Evolutionary conservation across 1,284 basidiomycete species (phyloP).

Genomic region (Limonomyces culmigenus): DNA sequence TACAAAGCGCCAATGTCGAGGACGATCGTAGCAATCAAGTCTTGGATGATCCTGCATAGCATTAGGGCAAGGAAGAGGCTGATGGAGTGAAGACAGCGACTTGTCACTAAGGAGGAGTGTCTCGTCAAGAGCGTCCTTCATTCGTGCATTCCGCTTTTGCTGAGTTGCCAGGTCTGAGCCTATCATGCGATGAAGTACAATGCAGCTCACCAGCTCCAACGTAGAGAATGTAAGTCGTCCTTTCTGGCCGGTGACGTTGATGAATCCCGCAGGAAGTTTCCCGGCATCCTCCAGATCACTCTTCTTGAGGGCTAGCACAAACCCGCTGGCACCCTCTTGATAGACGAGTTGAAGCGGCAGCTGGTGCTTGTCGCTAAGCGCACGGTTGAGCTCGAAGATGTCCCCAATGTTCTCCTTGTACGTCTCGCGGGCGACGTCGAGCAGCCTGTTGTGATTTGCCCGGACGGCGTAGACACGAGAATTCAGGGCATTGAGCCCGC

Average conservation of each 20-base stretch:
- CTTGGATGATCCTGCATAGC: slow-evolving; percentile 47
- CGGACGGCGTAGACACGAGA: slow-evolving; percentile 75
- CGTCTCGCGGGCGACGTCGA: slow-evolving; percentile 87
- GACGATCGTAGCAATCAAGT: slow-evolving; percentile 48
- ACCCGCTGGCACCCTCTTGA: slow-evolving; percentile 45
- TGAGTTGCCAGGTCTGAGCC: slow-evolving; percentile 11
- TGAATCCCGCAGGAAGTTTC: slow-evolving; percentile 43
- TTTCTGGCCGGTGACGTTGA: slow-evolving; percentile 51
- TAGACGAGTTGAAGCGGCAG: slow-evolving; percentile 52
- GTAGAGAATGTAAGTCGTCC: slow-evolving; percentile 63
- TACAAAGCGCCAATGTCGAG: slow-evolving; percentile 62
- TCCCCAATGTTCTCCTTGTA: slow-evolving; percentile 83
- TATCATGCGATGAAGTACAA: neutral
- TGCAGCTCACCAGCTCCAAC: slow-evolving; percentile 50
- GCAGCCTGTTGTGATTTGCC: slow-evolving; percentile 65
- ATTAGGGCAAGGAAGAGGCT: neutral
- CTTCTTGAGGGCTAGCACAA: slow-evolving; percentile 55
- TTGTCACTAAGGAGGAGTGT: slow-evolving; percentile 68
- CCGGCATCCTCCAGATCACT: slow-evolving; percentile 38
- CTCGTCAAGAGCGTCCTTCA: slow-evolving; percentile 75
- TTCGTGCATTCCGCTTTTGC: slow-evolving; percentile 74
- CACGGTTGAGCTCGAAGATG: slow-evolving; percentile 50
- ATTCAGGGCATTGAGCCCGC: slow-evolving; percentile 52
- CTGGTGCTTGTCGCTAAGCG: slow-evolving; percentile 39
- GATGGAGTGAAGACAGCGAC: slow-evolving; percentile 15